Evolutionary conservation across 176 grass and related monocot species (phyloP), one percentile per base, ranked within the genome.

Genomic region (Oryza meyeriana): DNA sequence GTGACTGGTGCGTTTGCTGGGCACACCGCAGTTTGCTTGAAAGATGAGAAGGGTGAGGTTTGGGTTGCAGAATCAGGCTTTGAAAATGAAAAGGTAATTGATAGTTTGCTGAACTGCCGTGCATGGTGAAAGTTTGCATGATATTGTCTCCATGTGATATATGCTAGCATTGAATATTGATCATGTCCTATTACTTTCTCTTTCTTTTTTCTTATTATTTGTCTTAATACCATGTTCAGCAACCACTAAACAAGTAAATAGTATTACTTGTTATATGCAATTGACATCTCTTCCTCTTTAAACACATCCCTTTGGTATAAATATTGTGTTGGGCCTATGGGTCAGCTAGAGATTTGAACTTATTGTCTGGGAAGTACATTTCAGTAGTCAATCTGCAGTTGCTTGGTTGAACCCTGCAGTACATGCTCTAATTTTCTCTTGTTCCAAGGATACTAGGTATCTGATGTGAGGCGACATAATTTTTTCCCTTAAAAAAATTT

Each of bases 1-100:
- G 93, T 95, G 34, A 95, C 93, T 79, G 93, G 93, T 75, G 93
- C 93, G 64, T 95, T 95, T 78, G 93, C 93, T 65, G 90, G 93
- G 67, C 93, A 95, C 78, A 95, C 93, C 52, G 86, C 93, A 4
- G 93, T 95, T 82, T 95, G 93, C 79, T 86, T 95, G 71, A 95
- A 95, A 84, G 93, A 95, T 81, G 90, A 90, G 52, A 74, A 90
- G 63, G 93, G 90, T 42, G 87, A 95, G 70, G 85, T 95, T 2
- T 95, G 93, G 93, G 85, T 95, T 78, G 93, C 87, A 6, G 90
- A 95, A 77, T 95, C 93, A 64, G 93, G 93, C 29, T 90, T 88
- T 90, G 93, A 95, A 66, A 95, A 97, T 85, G 92, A 94, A 26
- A 93, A 93, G 90, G 95, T 98, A 86, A 39, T 74, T 36, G 6